A percentile compares a stretch with the other conserved stretches of the same genome.
phyloP scores from a whole-genome alignment of 106 monocot genomes.

The Agapanthus africanus region DNA sequence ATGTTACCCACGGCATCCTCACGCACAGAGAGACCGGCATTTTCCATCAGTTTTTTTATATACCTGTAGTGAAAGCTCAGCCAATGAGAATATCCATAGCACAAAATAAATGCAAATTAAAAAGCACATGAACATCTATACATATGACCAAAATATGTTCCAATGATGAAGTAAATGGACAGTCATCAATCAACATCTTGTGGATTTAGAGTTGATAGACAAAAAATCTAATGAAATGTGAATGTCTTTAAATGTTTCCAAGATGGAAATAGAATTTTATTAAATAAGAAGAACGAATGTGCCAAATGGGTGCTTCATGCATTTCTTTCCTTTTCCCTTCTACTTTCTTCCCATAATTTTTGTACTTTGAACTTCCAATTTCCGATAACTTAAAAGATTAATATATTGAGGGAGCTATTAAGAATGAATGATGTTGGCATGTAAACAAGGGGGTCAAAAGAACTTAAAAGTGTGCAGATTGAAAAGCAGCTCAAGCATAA shows the following conservation, averaged over 20 bases:
- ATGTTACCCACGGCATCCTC: constrained; percentile 98
- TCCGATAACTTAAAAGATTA: not conserved
- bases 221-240: not conserved
- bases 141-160: not conserved
- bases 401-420: not conserved
- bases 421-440: not conserved
- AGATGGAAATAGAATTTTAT: not conserved
- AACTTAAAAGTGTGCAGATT: not conserved
- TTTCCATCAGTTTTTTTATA: constrained; percentile 67
- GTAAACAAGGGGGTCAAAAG: not conserved
- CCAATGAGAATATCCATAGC: not conserved
- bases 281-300: not conserved
- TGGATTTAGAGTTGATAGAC: not conserved
- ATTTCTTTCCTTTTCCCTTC: not conserved
- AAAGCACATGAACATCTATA: not conserved
- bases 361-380: not conserved
- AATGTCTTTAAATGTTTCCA: not conserved
- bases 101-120: not conserved
- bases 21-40: constrained; percentile 58
- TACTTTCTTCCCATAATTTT: not conserved
- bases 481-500: too few species aligned
- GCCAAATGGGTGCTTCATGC: not conserved
- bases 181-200: not conserved
- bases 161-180: not conserved
- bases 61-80: constrained; percentile 40